Percentiles rank a stretch among this genome's conserved stretches.
phyloP scores from a whole-genome alignment of 192 early-diverging fungal genomes.

The Coemansia sp. region DNA sequence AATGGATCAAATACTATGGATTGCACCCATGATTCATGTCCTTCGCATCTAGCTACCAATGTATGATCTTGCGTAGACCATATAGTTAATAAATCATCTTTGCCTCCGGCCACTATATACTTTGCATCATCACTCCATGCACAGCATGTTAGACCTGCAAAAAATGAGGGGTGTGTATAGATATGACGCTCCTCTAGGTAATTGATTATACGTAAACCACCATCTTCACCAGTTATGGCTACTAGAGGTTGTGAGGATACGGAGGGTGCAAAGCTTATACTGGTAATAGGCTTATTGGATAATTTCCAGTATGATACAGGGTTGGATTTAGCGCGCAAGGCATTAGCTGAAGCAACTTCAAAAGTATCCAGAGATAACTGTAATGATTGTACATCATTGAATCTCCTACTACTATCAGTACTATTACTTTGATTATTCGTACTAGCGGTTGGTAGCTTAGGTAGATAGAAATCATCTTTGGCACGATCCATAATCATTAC shows the following conservation, averaged over 20 bases:
- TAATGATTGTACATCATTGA: too few species aligned
- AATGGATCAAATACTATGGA: constrained; percentile 80
- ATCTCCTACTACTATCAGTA: too few species aligned
- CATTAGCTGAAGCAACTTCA: constrained; percentile 18
- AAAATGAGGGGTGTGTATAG: constrained; percentile 78
- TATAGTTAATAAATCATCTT: constrained; percentile 89
- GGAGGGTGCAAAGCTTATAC: constrained; percentile 81
- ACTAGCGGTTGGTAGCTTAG: constrained; percentile 10
- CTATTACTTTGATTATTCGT: too few species aligned
- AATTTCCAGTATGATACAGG: constrained; percentile 80
- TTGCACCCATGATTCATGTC: constrained; percentile 88
- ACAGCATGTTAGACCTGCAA: constrained; percentile 83
- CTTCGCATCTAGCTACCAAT: constrained; percentile 84
- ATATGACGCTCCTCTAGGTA: constrained; percentile 62
- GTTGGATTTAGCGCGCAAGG: constrained; percentile 55
- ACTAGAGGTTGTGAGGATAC: constrained; percentile 64
- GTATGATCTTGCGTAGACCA: constrained; percentile 76
- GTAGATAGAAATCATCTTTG: constrained; percentile 67
- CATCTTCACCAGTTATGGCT: constrained; percentile 74
- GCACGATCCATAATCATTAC: constrained; percentile 84
- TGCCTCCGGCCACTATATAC: constrained; percentile 80
- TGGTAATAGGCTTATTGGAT: constrained; percentile 65
- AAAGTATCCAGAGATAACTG: constrained; percentile 20
- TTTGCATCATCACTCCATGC: constrained; percentile 89
- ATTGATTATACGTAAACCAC: constrained; percentile 73